A percentile compares a stretch with the other conserved stretches of the same genome.
Conservation (phyloP, 2,329 filamentous ascomycete species). For the Ambrosiella cleistominuta region DNA sequence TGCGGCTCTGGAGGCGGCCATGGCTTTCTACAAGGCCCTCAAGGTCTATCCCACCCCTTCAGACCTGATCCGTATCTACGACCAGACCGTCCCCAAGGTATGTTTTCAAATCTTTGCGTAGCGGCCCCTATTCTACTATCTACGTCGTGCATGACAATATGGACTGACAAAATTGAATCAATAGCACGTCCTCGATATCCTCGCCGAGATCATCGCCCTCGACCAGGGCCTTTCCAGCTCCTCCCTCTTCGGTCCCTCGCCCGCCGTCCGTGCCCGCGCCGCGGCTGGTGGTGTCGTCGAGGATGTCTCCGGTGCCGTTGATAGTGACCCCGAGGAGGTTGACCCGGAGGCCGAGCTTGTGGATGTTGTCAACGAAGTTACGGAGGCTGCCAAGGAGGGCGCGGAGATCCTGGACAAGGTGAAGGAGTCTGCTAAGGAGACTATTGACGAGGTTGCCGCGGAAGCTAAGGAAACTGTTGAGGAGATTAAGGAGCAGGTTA, state of each 20-base stretch:
- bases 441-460: neutral
- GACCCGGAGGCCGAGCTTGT: constrained; percentile 8
- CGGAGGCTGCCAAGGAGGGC: neutral
- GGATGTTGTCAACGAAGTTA: neutral
- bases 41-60: constrained; percentile 94
- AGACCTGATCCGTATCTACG: constrained; percentile 91
- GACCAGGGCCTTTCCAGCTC: constrained; percentile 50
- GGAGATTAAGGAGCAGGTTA: neutral
- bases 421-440: neutral
- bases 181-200: constrained; percentile 78
- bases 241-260: constrained; percentile 24
- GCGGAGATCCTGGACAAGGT: neutral
- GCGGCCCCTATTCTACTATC: neutral
- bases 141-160: neutral
- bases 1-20: constrained; percentile 62
- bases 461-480: neutral
- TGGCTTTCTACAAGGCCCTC: constrained; percentile 94
- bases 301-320: constrained; percentile 3
- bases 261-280: neutral
- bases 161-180: neutral
- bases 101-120: constrained; percentile 5
- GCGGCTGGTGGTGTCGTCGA: constrained; percentile 25
- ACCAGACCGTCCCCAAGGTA: constrained; percentile 95
- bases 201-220: constrained; percentile 94
- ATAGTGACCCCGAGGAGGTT: constrained; percentile 15